Evolutionary conservation across 306 rosid genomes (phyloP).

Genomic region (Castanea sativa): DNA sequence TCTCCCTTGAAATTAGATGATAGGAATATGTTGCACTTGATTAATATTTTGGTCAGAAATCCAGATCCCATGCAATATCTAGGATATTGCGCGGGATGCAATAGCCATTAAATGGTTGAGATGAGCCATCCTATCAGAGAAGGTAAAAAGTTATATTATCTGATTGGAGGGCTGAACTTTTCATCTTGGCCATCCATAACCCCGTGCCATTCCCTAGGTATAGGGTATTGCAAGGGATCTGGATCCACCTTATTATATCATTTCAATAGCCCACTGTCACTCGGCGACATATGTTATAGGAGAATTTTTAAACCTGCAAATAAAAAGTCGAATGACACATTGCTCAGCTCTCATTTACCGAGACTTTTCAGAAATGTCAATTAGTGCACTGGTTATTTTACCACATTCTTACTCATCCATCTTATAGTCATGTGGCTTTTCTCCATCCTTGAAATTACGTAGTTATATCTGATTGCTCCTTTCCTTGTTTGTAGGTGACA

Average conservation of each 20-base stretch:
- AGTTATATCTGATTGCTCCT: conserved; percentile 17
- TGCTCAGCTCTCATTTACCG: neutral
- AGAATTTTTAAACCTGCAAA: conserved; percentile 4
- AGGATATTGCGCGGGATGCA: too few species aligned
- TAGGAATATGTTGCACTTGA: neutral
- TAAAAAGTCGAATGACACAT: neutral
- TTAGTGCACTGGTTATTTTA: neutral
- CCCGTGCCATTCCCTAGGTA: too few species aligned
- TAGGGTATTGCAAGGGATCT: too few species aligned
- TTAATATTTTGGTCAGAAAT: neutral
- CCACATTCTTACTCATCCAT: neutral
- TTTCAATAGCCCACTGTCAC: neutral
- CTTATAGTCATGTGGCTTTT: neutral
- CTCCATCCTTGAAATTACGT: neutral
- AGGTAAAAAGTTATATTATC: too few species aligned
- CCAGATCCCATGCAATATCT: neutral
- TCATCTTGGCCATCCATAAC: too few species aligned
- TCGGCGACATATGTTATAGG: neutral
- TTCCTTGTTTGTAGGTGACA: conserved; percentile 53
- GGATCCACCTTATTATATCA: too few species aligned
- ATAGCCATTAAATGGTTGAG: too few species aligned
- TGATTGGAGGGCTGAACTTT: too few species aligned
- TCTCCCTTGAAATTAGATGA: neutral
- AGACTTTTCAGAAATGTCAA: neutral
- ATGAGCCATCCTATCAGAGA: too few species aligned